phyloP scores from a whole-genome alignment of 2,329 filamentous ascomycete genomes.

The Neoascochyta sp. region DNA sequence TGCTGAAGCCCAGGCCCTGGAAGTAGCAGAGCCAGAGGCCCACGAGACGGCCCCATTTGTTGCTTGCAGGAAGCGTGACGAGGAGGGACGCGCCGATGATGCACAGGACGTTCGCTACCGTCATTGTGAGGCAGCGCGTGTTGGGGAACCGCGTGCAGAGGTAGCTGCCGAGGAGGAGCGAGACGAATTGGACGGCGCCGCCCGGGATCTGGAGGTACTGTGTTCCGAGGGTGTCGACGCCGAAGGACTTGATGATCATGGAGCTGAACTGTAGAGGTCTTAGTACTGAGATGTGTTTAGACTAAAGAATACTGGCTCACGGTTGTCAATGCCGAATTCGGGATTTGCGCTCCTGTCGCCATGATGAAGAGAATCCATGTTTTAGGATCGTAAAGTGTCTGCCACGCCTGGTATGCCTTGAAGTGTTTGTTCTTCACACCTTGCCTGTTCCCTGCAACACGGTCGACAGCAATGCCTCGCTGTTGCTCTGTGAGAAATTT shows the following conservation, averaged over 20 bases:
- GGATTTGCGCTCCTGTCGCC: slow-evolving; percentile 52
- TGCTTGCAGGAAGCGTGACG: slow-evolving; percentile 12
- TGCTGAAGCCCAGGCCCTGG: slow-evolving; percentile 42
- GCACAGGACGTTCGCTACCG: slow-evolving; percentile 32
- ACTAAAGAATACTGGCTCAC: slow-evolving; percentile 8
- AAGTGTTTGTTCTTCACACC: slow-evolving; percentile 51
- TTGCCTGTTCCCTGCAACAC: slow-evolving; percentile 45
- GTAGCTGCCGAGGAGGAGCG: slow-evolving; percentile 35
- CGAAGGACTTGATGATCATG: slow-evolving; percentile 58
- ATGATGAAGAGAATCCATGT: slow-evolving; percentile 35
- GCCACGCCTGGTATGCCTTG: slow-evolving; percentile 44
- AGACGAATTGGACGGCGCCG: slow-evolving; percentile 44
- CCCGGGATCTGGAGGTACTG: slow-evolving; percentile 60
- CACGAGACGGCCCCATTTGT: slow-evolving; percentile 28
- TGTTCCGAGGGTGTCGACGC: slow-evolving; percentile 88
- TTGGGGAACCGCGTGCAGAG: slow-evolving; percentile 15
- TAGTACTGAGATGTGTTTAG: neutral
- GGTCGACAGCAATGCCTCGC: slow-evolving; percentile 34
- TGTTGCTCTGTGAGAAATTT: slow-evolving; percentile 15
- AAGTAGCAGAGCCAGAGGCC: slow-evolving; percentile 40
- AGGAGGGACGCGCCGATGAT: slow-evolving; percentile 19
- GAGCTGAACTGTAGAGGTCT: slow-evolving; percentile 40
- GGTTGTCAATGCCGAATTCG: slow-evolving; percentile 55
- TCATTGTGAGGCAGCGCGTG: slow-evolving; percentile 24
- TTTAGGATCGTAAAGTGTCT: slow-evolving; percentile 46